Conservation (phyloP, 1,284 basidiomycete genomes). For the Ustilago tritici region DNA sequence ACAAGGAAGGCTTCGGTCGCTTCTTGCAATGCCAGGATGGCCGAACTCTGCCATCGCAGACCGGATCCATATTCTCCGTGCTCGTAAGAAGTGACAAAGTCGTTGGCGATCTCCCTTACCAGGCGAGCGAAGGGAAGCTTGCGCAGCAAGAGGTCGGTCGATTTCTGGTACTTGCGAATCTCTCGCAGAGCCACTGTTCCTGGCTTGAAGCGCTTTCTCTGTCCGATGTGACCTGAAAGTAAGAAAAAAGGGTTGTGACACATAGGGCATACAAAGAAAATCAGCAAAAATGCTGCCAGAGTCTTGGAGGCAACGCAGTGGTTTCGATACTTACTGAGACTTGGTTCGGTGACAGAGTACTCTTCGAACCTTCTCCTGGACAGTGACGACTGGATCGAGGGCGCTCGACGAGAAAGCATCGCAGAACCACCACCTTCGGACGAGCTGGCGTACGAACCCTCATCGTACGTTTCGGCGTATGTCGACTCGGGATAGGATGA, state of each 20-base stretch:
- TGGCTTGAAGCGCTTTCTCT: conserved; percentile 61
- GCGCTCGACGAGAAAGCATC: conserved; percentile 49
- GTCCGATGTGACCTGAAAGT: conserved; percentile 31
- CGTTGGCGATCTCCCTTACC: conserved; percentile 67
- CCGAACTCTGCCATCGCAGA: conserved; percentile 68
- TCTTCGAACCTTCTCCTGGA: conserved; percentile 45
- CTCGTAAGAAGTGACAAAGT: conserved; percentile 67
- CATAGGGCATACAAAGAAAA: background rate
- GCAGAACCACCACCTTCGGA: conserved; percentile 50
- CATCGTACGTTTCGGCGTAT: conserved; percentile 46
- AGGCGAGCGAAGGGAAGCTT: conserved; percentile 68
- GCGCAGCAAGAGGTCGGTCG: conserved; percentile 66
- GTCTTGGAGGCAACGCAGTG: background rate
- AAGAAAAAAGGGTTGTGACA: background rate
- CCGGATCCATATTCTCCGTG: conserved; percentile 58
- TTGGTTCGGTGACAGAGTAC: conserved; percentile 45
- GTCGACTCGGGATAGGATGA: conserved; percentile 40
- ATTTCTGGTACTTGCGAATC: conserved; percentile 68
- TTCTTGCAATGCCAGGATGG: conserved; percentile 68
- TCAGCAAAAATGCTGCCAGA: background rate
- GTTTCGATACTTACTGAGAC: conserved; percentile 36
- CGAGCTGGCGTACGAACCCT: conserved; percentile 46
- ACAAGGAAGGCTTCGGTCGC: conserved; percentile 68
- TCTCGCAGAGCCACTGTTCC: conserved; percentile 69
- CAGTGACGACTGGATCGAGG: conserved; percentile 37